These are phyloP conservation scores for Jimgerdemannia lactiflua DNA, from an alignment of 192 early-diverging fungal genomes.

Conservation along the genomic window DNA sequence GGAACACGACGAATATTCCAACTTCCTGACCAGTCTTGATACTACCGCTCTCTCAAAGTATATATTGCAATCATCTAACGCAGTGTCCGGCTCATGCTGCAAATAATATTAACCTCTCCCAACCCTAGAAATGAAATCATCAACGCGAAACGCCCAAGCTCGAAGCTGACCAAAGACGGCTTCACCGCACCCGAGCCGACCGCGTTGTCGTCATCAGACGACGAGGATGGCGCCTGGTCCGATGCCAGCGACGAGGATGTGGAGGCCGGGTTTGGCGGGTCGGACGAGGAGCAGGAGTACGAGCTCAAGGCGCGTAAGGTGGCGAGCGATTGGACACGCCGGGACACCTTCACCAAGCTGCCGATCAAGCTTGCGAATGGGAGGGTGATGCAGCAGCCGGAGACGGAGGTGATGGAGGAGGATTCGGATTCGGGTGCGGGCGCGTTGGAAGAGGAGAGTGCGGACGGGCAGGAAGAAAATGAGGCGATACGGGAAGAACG, in stretches of 20 bases:
- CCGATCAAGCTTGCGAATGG: constrained; percentile 71
- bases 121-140: background rate
- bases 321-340: constrained; percentile 50
- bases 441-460: constrained; percentile 18
- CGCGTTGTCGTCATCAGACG: constrained; percentile 40
- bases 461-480: constrained; percentile 19
- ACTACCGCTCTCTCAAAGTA: constrained; percentile 62
- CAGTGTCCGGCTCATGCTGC: background rate
- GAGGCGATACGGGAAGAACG: constrained; percentile 13
- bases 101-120: background rate
- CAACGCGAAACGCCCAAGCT: constrained; percentile 25
- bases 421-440: constrained; percentile 28
- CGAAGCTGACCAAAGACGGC: constrained; percentile 38
- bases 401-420: constrained; percentile 28
- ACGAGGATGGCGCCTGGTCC: constrained; percentile 44
- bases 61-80: background rate
- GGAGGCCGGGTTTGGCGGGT: constrained; percentile 18
- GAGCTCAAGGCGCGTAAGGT: constrained; percentile 53
- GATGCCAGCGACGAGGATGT: constrained; percentile 33
- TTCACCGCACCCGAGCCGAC: constrained; percentile 19
- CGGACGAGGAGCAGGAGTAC: constrained; percentile 66
- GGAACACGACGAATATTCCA: constrained; percentile 56
- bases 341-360: constrained; percentile 54
- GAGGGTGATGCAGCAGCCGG: constrained; percentile 37
- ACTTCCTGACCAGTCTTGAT: constrained; percentile 66